Conservation (phyloP, 2,329 filamentous ascomycete species). For the Diaporthe ampelina region DNA sequence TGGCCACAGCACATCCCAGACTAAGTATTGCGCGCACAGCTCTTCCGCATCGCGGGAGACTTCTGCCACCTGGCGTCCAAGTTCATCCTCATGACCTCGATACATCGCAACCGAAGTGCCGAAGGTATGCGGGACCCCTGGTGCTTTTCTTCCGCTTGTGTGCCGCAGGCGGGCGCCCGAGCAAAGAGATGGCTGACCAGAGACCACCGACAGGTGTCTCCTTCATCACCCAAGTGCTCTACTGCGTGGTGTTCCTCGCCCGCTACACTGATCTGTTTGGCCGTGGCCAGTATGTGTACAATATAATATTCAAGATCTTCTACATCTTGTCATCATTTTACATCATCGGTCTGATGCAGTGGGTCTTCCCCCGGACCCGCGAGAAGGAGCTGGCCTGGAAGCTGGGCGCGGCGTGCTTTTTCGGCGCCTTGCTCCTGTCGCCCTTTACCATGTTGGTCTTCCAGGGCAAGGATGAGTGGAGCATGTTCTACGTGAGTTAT, state of each 20-base stretch:
- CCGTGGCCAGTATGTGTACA: constrained; percentile 70
- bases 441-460: constrained; percentile 82
- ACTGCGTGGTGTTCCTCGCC: constrained; percentile 86
- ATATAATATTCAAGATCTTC: constrained; percentile 88
- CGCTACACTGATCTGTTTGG: constrained; percentile 88
- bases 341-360: constrained; percentile 89
- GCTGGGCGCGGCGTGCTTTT: constrained; percentile 79
- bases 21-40: constrained; percentile 51
- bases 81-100: constrained; percentile 90
- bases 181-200: constrained; percentile 40
- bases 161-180: background rate
- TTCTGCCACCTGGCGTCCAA: constrained; percentile 88
- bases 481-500: constrained; percentile 63
- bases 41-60: constrained; percentile 85
- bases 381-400: constrained; percentile 97
- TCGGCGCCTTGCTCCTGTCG: constrained; percentile 75
- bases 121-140: constrained; percentile 70
- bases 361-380: constrained; percentile 86
- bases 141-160: background rate
- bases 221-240: constrained; percentile 90
- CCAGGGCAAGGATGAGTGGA: constrained; percentile 60
- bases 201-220: constrained; percentile 77
- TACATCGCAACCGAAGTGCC: constrained; percentile 88
- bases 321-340: constrained; percentile 89
- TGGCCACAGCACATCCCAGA: background rate